Conservation (phyloP, 306 rosid genomes). For the Malus domestica region ASM211411v1 NC_041791.1:34691501-34692000, state of each 20-base stretch:
- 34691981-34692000: slow-evolving; percentile 39
- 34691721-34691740: not conserved
- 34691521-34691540: not conserved
- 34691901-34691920: slow-evolving; percentile 24
- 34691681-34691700: slow-evolving; percentile 47
- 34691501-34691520: not conserved
- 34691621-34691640: slow-evolving; percentile 41
- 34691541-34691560: not conserved
- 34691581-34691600: slow-evolving; percentile 59
- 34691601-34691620: slow-evolving; percentile 45
- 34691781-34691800: slow-evolving; percentile 51
- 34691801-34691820: slow-evolving; percentile 41
- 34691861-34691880: slow-evolving; percentile 37
- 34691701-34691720: slow-evolving; percentile 56
- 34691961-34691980: slow-evolving; percentile 86
- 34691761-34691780: slow-evolving; percentile 82
- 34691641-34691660: slow-evolving; percentile 22
- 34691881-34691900: slow-evolving; percentile 22
- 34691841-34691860: slow-evolving; percentile 18
- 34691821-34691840: slow-evolving; percentile 24
- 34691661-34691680: slow-evolving; percentile 8
- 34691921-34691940: slow-evolving; percentile 24
- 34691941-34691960: slow-evolving; percentile 89
- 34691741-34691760: slow-evolving; percentile 10
- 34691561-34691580: slow-evolving; percentile 21